Conservation (phyloP, 371 early-diverging fungal species). For the Zychaea mexicana region DNA sequence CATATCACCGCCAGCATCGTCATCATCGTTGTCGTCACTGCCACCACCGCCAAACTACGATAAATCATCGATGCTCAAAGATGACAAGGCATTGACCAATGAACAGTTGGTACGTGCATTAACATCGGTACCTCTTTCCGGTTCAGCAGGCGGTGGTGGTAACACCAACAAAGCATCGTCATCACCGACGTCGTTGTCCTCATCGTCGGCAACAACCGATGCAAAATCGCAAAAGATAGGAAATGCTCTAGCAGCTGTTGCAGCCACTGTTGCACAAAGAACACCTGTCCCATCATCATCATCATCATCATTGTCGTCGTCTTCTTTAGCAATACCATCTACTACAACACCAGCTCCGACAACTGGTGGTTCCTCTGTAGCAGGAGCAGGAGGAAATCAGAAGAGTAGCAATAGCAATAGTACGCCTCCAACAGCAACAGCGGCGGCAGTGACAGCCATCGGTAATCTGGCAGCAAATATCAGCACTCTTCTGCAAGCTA, state of each 20-base stretch:
- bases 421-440: neutral
- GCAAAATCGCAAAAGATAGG: conserved; percentile 26
- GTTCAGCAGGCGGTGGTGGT: neutral
- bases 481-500: conserved; percentile 24
- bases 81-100: conserved; percentile 26
- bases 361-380: neutral
- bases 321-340: too few relatives aligned
- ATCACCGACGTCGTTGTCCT: neutral
- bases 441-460: conserved; percentile 29
- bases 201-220: conserved; percentile 14
- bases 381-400: too few relatives aligned
- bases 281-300: neutral
- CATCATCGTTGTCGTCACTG: neutral
- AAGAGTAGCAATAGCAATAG: too few relatives aligned
- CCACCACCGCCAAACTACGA: neutral
- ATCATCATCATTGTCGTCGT: neutral
- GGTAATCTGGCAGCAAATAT: conserved; percentile 46
- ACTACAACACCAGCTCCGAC: conserved; percentile 10
- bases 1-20: neutral
- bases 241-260: conserved; percentile 42
- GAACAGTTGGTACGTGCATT: conserved; percentile 43
- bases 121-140: conserved; percentile 25
- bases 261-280: conserved; percentile 14
- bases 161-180: neutral
- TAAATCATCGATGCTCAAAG: too few relatives aligned